phyloP scores from a whole-genome alignment of 768 basidiomycete genomes.

The Leucosporidium scottii region DNA sequence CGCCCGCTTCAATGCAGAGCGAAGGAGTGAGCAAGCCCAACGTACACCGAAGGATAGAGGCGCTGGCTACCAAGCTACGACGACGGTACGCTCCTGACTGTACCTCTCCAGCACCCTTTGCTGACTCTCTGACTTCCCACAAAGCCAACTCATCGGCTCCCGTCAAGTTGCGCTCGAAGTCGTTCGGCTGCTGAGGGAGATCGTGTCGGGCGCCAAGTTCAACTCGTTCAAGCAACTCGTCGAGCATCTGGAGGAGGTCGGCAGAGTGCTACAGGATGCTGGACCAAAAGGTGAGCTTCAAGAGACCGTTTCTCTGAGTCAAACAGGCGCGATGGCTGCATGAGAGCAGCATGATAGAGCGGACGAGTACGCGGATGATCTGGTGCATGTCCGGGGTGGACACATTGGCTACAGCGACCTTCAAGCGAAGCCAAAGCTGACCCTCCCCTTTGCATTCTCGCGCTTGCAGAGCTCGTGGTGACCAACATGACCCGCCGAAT shows the following conservation, averaged over 20 bases:
- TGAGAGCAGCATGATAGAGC: background rate
- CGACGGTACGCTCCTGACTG: slow-evolving; percentile 35
- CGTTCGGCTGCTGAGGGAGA: slow-evolving; percentile 74
- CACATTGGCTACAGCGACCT: background rate
- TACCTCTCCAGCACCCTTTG: background rate
- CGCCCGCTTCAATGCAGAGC: background rate
- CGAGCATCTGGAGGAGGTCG: slow-evolving; percentile 67
- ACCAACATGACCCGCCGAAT: slow-evolving; percentile 92
- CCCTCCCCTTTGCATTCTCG: background rate
- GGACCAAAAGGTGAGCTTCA: slow-evolving; percentile 76
- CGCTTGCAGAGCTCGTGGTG: slow-evolving; percentile 71
- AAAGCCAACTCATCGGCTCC: slow-evolving; percentile 90
- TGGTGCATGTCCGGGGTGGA: background rate
- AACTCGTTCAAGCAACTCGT: slow-evolving; percentile 79
- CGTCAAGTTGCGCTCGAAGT: slow-evolving; percentile 84
- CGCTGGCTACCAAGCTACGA: slow-evolving; percentile 35
- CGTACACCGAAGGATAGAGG: slow-evolving; percentile 34
- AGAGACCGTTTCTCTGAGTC: background rate
- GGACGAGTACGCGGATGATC: background rate
- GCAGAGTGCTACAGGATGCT: slow-evolving; percentile 72
- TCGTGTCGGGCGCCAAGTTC: slow-evolving; percentile 79
- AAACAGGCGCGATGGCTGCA: background rate
- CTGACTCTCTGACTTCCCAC: background rate
- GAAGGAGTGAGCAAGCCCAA: slow-evolving; percentile 19
- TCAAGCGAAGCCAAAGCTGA: background rate